Conservation (phyloP, 78 protist species). For the Dictyostelium intermedium region DNA sequence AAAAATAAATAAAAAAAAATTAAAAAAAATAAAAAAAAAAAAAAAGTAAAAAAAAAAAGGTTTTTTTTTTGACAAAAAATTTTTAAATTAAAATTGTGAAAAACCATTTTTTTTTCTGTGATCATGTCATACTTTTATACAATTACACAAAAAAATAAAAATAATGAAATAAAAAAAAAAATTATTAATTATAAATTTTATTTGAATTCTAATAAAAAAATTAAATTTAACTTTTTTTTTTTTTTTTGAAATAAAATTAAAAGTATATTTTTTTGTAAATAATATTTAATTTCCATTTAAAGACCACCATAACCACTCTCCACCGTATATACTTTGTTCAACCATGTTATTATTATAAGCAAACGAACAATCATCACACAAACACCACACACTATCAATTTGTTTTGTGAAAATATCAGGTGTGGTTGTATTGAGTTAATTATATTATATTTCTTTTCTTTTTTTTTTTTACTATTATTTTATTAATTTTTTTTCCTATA, state of each 20-base stretch:
- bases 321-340: not conserved
- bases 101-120: not conserved
- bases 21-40: no score
- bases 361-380: not conserved
- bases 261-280: not conserved
- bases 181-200: no score
- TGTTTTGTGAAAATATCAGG: not conserved
- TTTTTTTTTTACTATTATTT: no score
- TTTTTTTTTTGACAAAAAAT: no score
- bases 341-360: not conserved
- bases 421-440: not conserved
- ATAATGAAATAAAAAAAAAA: no score
- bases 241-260: no score
- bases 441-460: no score
- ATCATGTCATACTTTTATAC: not conserved
- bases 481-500: no score
- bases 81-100: no score
- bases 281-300: not conserved
- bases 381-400: not conserved
- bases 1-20: no score
- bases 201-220: not conserved
- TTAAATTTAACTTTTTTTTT: no score
- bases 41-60: no score
- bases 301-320: not conserved
- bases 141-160: not conserved